Conservation (phyloP, 495 filamentous ascomycete genomes). For the Lepraria neglecta region DNA sequence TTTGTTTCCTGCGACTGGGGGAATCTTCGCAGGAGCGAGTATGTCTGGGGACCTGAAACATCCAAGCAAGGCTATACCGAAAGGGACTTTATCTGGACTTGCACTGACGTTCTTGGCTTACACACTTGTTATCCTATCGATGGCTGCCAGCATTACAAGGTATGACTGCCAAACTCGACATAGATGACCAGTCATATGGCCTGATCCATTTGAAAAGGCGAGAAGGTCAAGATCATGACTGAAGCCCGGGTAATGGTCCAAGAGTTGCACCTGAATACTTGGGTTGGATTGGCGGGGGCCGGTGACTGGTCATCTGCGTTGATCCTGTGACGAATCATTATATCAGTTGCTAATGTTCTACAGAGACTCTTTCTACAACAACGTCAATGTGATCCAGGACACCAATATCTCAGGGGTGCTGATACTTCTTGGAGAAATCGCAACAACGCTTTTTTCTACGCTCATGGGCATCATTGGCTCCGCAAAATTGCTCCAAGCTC, state of each 20-base stretch:
- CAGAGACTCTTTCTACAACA: background rate
- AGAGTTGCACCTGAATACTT: too few relatives aligned
- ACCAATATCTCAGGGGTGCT: conserved; percentile 65
- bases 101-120: conserved; percentile 71
- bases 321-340: background rate
- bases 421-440: conserved; percentile 75
- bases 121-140: conserved; percentile 66
- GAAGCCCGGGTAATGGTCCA: too few relatives aligned
- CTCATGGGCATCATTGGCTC: conserved; percentile 84
- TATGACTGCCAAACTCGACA: conserved; percentile 69
- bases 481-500: conserved; percentile 80
- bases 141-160: conserved; percentile 72
- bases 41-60: conserved; percentile 85
- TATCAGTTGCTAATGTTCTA: background rate
- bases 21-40: conserved; percentile 56
- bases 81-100: conserved; percentile 71
- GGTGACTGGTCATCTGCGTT: background rate
- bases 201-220: background rate
- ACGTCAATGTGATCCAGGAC: conserved; percentile 3
- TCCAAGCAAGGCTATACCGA: conserved; percentile 78
- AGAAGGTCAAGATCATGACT: background rate
- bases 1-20: conserved; percentile 78
- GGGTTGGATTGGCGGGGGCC: too few relatives aligned
- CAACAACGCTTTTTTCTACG: conserved; percentile 75
- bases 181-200: background rate